These are phyloP conservation scores for Saccharomyces hybrid DNA, from an alignment of 1,139 yeast species.

Conservation along the genomic window DNA sequence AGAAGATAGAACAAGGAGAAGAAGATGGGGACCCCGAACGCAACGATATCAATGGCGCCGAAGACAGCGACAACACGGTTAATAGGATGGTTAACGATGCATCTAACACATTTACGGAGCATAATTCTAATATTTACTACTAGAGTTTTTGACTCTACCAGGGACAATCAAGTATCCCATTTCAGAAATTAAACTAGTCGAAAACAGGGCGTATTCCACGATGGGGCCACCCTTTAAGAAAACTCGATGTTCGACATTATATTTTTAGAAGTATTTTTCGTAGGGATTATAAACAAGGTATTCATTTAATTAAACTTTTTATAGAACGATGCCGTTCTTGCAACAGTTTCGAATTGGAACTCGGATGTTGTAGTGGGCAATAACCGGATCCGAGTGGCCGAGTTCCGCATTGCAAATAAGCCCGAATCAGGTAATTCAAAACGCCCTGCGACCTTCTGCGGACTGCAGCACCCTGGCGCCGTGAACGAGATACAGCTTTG, in stretches of 20 bases:
- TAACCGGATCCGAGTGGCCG: neutral
- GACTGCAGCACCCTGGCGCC: neutral
- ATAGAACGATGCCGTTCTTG: neutral
- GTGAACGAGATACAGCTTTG: neutral
- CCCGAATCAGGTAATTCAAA: neutral
- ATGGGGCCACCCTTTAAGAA: neutral
- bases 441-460: neutral
- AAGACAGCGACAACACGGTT: neutral
- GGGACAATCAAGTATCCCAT: neutral
- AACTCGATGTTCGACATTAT: neutral
- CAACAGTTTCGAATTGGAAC: neutral
- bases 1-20: slow-evolving; percentile 3
- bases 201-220: neutral
- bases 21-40: slow-evolving; percentile 3
- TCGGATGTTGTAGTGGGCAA: neutral
- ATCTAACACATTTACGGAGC: slow-evolving; percentile 1
- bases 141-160: neutral
- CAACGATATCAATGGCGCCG: neutral
- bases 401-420: neutral
- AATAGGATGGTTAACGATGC: neutral
- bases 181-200: neutral
- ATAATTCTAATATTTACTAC: neutral
- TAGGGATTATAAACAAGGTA: neutral
- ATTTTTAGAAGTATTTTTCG: neutral
- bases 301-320: neutral